Evolutionary conservation across 228 moss, liverwort and hornwort genomes (phyloP).

Genomic region (Sphagnum magellanicum): DNA sequence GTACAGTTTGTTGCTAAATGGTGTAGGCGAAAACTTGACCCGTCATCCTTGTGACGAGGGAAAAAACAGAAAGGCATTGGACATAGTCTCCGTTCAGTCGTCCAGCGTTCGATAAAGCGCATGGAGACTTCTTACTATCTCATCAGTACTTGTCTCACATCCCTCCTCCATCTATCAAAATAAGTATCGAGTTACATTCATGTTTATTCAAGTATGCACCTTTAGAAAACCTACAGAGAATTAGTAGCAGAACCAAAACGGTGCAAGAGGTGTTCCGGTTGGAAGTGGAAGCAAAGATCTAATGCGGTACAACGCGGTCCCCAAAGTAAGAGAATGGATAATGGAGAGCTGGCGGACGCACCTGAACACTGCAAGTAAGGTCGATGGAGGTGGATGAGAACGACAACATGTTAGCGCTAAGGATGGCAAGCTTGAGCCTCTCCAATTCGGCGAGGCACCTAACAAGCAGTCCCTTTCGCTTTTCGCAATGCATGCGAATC

Average conservation of each 20-base stretch:
- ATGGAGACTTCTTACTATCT: constrained; percentile 67
- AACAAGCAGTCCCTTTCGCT: constrained; percentile 62
- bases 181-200: background rate
- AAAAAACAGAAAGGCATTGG: constrained; percentile 1
- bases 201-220: background rate
- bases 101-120: constrained; percentile 64
- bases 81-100: constrained; percentile 14
- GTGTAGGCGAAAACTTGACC: background rate
- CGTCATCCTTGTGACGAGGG: background rate
- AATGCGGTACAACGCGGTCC: too few relatives aligned
- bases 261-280: background rate
- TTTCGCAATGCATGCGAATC: constrained; percentile 93
- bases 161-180: constrained; percentile 61
- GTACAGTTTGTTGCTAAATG: background rate
- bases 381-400: constrained; percentile 75
- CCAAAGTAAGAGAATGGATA: background rate
- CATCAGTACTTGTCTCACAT: constrained; percentile 66
- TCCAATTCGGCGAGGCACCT: constrained; percentile 78
- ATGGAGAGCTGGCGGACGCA: background rate
- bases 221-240: background rate
- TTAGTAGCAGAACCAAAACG: background rate
- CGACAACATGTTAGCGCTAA: constrained; percentile 80
- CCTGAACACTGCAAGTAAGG: constrained; percentile 30
- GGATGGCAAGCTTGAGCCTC: constrained; percentile 68
- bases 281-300: background rate